Evolutionary conservation across 768 basidiomycete genomes (phyloP), one percentile per base, ranked within the genome.

Genomic region (Boletellus ananiceps): DNA sequence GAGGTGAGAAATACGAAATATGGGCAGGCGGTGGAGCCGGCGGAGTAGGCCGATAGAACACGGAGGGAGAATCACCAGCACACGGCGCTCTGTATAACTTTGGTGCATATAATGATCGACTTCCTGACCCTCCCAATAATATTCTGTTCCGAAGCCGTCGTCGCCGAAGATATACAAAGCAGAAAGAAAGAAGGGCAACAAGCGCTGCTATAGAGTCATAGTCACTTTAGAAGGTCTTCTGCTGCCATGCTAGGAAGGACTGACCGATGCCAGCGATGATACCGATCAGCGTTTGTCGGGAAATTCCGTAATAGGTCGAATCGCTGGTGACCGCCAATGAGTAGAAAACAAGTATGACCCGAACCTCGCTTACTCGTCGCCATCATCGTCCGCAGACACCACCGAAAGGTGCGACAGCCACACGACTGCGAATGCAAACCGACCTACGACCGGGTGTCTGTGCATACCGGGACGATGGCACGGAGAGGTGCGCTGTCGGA

Each of bases 1-100:
- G 49, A 33, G 57, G 51, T 13, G 54, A 54, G 40, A 52, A 54
- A 43, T 19, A 52, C 3, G 49, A 50, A 9, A 35, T 25, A 21
- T 48, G 40, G 15, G 15, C 19, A 12, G 36, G 47, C 1, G 47
- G 35, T 5, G 51, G 46, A 21, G 33, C 25, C 27, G 58, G 29
- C 1, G 47, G 47, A 12, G 32, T 0, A 13, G 47, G 8, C 34
- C 49, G 56, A 19, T 50, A 29, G 31, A 46, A 46, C 14, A 2
- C 6, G 7, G 39, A 21, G 31, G 42, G 47, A 25, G 23, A 25
- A 11, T 19, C 14, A 13, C 15, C 4, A 3, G 23, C 16, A 6
- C 3, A 13, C 7, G 59, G 40, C 25, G 16, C 38, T 12, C 2
- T 1, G n/a, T 16, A 33, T n/a, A 31, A 48, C 9, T 55, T 58